Percentiles rank a stretch among this genome's conserved stretches.
Conservation (phyloP, 1,139 yeast genomes). For the Nakaseomyces nivariensis region DNA sequence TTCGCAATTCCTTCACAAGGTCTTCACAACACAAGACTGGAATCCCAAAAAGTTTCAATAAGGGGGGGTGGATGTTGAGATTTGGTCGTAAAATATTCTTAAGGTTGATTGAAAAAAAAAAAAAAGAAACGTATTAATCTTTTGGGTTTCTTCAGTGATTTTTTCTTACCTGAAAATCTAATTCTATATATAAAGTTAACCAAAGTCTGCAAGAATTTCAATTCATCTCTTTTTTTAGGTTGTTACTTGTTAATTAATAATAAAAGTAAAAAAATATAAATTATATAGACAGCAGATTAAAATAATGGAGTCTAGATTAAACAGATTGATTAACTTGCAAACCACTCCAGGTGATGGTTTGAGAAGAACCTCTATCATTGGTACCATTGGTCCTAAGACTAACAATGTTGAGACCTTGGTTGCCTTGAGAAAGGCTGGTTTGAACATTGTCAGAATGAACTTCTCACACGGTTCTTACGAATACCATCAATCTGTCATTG, state of each 20-base stretch:
- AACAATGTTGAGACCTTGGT: conserved; percentile 78
- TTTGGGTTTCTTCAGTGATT: too few relatives aligned
- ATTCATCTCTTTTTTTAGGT: too few relatives aligned
- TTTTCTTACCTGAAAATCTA: too few relatives aligned
- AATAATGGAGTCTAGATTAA: conserved; percentile 27
- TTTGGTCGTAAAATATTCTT: too few relatives aligned
- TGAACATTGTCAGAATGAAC: conserved; percentile 97
- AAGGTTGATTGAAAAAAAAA: too few relatives aligned
- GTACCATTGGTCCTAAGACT: conserved; percentile 97
- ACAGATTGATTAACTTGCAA: conserved; percentile 82
- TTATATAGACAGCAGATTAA: background rate
- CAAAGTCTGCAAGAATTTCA: too few relatives aligned
- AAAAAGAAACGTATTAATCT: too few relatives aligned
- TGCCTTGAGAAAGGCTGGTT: conserved; percentile 89
- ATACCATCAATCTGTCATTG: conserved; percentile 92
- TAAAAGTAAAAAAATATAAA: background rate
- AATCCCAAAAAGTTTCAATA: background rate
- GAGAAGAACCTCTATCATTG: conserved; percentile 94
- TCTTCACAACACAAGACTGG: background rate
- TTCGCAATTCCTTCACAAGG: too few relatives aligned
- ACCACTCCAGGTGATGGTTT: conserved; percentile 68
- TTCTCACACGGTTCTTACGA: conserved; percentile 96
- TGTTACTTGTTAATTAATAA: too few relatives aligned
- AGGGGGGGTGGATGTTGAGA: background rate
- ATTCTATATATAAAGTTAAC: too few relatives aligned